Evolutionary conservation across 345 rosid species (phyloP), one percentile per base, ranked within the genome.

Genomic region (Conringia planisiliqua): DNA sequence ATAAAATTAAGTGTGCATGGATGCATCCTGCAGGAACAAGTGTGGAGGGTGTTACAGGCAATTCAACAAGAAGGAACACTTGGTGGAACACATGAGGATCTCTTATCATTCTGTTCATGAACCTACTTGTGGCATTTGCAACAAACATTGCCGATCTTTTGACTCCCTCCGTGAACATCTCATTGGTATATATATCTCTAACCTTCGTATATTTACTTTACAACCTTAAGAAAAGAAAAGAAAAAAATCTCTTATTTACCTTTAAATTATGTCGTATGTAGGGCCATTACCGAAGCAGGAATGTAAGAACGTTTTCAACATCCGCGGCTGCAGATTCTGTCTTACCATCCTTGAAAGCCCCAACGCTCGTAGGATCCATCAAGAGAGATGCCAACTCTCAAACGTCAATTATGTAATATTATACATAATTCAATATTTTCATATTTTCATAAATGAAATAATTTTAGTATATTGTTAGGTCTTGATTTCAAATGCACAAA

Each of bases 101-200:
- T 84, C 92, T 0, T 86, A 73, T 76, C 98, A 90, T 78, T 93
- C 98, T 0, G 79, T 76, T 79, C 98, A 93, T 66, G 97, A 93
- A 62, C 93, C 98, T 62, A 74, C 66, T 24, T 93, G 98, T 44
- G 88, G 90, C 10, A 61, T 89, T 55, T 93, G 98, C 20, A 79
- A 68, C 77, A 93, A 90, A 78, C 96, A 85, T 54, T 90, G 96
- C 86, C 74, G 91, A 66, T 90, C 92, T 36, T 87, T 87, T 63
- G 98, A 92, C 17, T 92, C 98, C 48, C 86, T 93, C 27, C 83
- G 97, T 68, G 98, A 93, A 64, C 98, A 93, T 77, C 89, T 90
- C 63, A 87, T 83, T 11, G 97, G 97, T 68, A 68, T 67, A 44
- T 68, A 68, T 67, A 44, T 66, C 12, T 39, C 12, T 17, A 26